phyloP scores from a whole-genome alignment of 257 asterid species.

The Primulina huaijiensis region DNA sequence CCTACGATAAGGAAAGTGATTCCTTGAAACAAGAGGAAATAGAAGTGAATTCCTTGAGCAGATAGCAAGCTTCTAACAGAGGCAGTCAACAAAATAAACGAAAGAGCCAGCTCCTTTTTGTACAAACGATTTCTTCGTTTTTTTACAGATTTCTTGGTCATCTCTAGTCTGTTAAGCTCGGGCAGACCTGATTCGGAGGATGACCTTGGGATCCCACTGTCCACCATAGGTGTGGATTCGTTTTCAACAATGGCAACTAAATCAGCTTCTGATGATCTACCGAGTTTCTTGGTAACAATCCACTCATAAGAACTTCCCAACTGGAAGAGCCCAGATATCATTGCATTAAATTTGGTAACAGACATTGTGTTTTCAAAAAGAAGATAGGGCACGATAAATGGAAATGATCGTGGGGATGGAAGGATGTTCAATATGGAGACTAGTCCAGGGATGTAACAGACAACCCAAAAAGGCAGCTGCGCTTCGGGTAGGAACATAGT shows the following conservation, averaged over 20 bases:
- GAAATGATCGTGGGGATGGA: constrained; percentile 43
- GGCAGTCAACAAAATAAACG: constrained; percentile 72
- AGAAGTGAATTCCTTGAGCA: constrained; percentile 87
- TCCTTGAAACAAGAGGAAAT: constrained; percentile 89
- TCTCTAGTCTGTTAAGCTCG: constrained; percentile 60
- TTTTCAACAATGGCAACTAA: constrained; percentile 46
- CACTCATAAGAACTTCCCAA: constrained; percentile 48
- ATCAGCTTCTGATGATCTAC: constrained; percentile 44
- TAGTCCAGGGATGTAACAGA: constrained; percentile 81
- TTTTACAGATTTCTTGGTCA: constrained; percentile 45
- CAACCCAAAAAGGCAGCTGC: constrained; percentile 81
- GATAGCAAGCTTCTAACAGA: constrained; percentile 87
- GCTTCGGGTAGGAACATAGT: constrained; percentile 97
- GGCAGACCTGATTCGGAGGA: constrained; percentile 68
- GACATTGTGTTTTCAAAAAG: constrained; percentile 54
- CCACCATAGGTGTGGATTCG: constrained; percentile 41
- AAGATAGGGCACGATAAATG: constrained; percentile 43
- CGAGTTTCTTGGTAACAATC: constrained; percentile 47
- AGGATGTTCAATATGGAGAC: constrained; percentile 56
- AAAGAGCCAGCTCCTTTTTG: constrained; percentile 82
- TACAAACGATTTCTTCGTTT: constrained; percentile 60
- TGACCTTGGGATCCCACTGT: constrained; percentile 44
- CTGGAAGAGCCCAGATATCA: constrained; percentile 47
- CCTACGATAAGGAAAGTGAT: constrained; percentile 79
- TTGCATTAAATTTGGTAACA: constrained; percentile 46